phyloP scores from a whole-genome alignment of 345 rosid species.

The Pistacia atlantica region DNA sequence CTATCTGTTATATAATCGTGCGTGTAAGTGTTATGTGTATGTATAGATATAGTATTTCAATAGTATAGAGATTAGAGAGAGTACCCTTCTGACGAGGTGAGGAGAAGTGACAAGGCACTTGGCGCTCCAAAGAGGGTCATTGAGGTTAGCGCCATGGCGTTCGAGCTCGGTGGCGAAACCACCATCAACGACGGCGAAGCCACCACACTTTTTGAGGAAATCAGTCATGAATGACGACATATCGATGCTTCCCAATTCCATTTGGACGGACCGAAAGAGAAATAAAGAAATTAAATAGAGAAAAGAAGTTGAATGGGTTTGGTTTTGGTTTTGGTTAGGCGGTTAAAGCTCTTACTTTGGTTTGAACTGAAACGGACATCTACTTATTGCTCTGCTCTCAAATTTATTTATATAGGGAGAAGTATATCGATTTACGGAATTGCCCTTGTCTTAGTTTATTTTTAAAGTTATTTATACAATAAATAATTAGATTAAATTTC shows the following conservation, averaged over 20 bases:
- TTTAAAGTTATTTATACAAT: too few species aligned
- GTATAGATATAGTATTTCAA: too few species aligned
- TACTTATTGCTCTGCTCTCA: background rate
- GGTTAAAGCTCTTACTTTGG: background rate
- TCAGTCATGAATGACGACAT: slow-evolving; percentile 43
- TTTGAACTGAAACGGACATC: background rate
- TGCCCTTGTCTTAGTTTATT: background rate
- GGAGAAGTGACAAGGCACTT: slow-evolving; percentile 83
- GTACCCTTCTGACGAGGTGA: slow-evolving; percentile 78
- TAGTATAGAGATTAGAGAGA: background rate
- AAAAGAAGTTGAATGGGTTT: background rate
- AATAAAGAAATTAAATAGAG: background rate
- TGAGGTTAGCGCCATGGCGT: slow-evolving; percentile 85
- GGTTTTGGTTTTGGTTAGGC: background rate
- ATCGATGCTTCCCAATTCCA: slow-evolving; percentile 40
- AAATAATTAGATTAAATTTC: too few species aligned
- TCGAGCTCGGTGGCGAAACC: slow-evolving; percentile 94
- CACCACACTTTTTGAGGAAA: slow-evolving; percentile 72
- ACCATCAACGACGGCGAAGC: slow-evolving; percentile 79
- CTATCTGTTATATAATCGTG: too few species aligned
- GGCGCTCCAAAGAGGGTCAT: slow-evolving; percentile 98
- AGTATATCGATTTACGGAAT: background rate
- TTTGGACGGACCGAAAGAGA: background rate
- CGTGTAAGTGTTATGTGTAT: too few species aligned
- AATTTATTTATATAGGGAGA: background rate